Conservation (phyloP, 805 yeast genomes). For the Phaffomyces thermotolerans region DNA sequence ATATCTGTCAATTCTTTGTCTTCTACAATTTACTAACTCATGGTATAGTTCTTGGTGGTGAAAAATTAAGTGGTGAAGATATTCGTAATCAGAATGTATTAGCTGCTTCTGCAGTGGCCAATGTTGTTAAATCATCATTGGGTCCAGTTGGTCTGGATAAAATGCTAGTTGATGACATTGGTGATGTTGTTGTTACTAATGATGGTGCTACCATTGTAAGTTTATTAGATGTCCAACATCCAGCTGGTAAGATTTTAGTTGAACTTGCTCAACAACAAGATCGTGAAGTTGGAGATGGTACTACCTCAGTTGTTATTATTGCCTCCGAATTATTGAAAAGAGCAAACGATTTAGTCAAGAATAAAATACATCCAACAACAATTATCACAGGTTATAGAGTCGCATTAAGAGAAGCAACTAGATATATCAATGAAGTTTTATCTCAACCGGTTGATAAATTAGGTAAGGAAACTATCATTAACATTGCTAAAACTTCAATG, state of each 20-base stretch:
- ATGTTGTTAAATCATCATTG: slow-evolving; percentile 87
- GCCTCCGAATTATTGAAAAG: slow-evolving; percentile 88
- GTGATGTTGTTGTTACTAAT: slow-evolving; percentile 97
- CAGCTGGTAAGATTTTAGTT: slow-evolving; percentile 95
- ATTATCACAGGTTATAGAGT: slow-evolving; percentile 94
- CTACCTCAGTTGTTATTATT: slow-evolving; percentile 94
- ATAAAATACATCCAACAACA: slow-evolving; percentile 95
- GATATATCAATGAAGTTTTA: slow-evolving; percentile 75
- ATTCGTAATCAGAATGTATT: slow-evolving; percentile 92
- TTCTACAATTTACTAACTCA: slow-evolving; percentile 8
- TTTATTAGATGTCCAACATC: slow-evolving; percentile 92
- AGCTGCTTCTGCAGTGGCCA: slow-evolving; percentile 98
- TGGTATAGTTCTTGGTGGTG: slow-evolving; percentile 74
- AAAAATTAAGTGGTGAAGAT: slow-evolving; percentile 92
- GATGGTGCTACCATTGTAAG: slow-evolving; percentile 97
- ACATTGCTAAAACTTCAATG: slow-evolving; percentile 96
- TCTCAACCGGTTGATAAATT: slow-evolving; percentile 67
- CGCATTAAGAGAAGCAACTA: slow-evolving; percentile 84
- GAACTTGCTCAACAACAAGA: slow-evolving; percentile 98
- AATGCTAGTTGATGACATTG: slow-evolving; percentile 98
- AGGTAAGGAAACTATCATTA: slow-evolving; percentile 76
- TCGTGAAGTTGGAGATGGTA: slow-evolving; percentile 97
- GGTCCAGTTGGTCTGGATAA: slow-evolving; percentile 99
- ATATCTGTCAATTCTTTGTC: background rate
- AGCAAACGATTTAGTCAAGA: slow-evolving; percentile 89